Evolutionary conservation across 345 rosid species (phyloP), one percentile per base, ranked within the genome.

Genomic region (Gynandropsis gynandra): DNA sequence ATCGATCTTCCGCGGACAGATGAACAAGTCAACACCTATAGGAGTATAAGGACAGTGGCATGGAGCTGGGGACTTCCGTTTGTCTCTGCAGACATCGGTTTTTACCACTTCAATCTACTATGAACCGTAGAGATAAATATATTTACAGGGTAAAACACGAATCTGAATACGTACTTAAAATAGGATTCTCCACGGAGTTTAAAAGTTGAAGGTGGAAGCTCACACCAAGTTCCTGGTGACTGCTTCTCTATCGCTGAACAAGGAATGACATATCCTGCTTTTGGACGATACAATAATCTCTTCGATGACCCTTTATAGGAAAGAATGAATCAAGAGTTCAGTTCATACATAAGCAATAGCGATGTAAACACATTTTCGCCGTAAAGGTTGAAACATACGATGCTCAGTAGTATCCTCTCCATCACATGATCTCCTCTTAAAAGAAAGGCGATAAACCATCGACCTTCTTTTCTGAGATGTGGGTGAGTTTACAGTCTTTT

Each of bases 21-120:
- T 38, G 62, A 87, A 87, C 46, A 87, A 58, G 27, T 83, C 92
- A 11, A 87, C 82, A 34, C 92, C 96, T 8, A 87, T 77, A 1
- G 96, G 81, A 38, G 68, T 70, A 37, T 79, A 87, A 0, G 92
- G 84, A 61, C 72, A 54, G 47, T 49, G 55, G 56, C 57, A 58
- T 18, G 82, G 70, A 46, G 87, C 84, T 0, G 83, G 63, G 47
- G 65, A 62, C 65, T 87, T 87, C 52, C 61, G 55, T 73, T 87
- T 83, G 62, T 87, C 86, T 66, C 92, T 83, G 73, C 69, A 77
- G 5, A 9, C 36, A 21, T 58, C 36, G 49, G 40, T 47, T 56
- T 59, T 33, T 11, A 13, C 45, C 38, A 14, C 9, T 45, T 66
- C 48, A 52, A 11, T 46, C 13, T 13, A 40, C 29, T 44, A 17